Conservation (phyloP, 257 asterid genomes). For the Schizonepeta tenuifolia region DNA sequence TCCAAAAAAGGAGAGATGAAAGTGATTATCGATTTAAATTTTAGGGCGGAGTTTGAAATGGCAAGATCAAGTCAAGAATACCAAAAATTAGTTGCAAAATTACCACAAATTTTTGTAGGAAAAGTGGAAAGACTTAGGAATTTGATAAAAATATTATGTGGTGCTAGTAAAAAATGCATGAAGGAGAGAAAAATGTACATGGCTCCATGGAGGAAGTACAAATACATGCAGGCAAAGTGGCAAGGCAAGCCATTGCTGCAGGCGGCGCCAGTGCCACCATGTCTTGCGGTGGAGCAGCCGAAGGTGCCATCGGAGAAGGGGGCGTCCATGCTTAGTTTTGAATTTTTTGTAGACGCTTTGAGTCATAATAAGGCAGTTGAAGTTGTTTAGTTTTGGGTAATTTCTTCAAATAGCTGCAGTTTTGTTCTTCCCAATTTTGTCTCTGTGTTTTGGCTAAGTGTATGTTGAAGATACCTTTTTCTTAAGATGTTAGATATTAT, state of each 20-base stretch:
- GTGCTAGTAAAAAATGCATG: not conserved
- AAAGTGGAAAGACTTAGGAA: not conserved
- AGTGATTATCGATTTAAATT: not conserved
- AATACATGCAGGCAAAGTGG: constrained; percentile 13
- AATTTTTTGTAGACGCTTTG: not conserved
- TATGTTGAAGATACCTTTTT: no score
- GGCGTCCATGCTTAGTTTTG: not conserved
- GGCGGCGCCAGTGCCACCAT: no score
- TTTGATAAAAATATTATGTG: constrained; percentile 9
- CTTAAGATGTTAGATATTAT: no score
- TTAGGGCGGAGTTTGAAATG: not conserved
- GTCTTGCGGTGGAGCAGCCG: not conserved
- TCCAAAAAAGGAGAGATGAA: not conserved
- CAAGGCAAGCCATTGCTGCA: not conserved
- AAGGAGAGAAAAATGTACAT: not conserved
- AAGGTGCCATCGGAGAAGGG: not conserved
- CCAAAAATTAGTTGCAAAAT: not conserved
- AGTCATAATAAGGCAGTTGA: not conserved
- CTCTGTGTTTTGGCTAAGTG: no score
- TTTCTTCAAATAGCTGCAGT: not conserved
- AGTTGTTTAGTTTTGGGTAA: not conserved
- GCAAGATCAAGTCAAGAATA: not conserved
- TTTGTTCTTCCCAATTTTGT: no score
- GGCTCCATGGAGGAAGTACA: constrained; percentile 4
- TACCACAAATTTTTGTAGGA: not conserved